Evolutionary conservation across 805 yeast genomes (phyloP).

Genomic region (Metschnikowia lochheadii): DNA sequence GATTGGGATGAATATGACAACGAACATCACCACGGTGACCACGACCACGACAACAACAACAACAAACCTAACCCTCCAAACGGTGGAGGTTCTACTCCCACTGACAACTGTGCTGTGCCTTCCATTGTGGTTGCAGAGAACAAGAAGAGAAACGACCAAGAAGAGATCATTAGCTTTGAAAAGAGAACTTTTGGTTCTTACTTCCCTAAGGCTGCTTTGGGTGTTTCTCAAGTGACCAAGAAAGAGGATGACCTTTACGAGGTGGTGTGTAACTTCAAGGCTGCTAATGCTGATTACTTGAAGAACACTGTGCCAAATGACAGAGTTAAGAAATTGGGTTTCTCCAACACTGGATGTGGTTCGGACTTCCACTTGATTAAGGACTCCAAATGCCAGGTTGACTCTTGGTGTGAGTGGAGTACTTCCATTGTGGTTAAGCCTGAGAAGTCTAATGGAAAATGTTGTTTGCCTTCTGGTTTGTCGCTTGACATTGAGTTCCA

Average conservation of each 20-base stretch:
- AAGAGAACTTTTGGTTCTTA: not conserved
- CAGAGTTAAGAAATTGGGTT: conserved; percentile 1
- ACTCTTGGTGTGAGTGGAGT: conserved; percentile 7
- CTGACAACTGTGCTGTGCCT: conserved; percentile 1
- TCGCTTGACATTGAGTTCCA: conserved; percentile 4
- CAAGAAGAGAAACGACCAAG: conserved; percentile 3
- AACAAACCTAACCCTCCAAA: not conserved
- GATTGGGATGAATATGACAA: not conserved
- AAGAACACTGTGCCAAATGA: not conserved
- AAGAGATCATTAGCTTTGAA: not conserved
- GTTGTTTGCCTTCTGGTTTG: conserved; percentile 8
- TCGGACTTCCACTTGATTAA: conserved; percentile 6
- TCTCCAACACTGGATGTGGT: conserved; percentile 7
- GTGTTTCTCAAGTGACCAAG: conserved; percentile 3
- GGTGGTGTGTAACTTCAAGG: conserved; percentile 8
- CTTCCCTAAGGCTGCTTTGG: conserved; percentile 8
- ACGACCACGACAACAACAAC: not conserved
- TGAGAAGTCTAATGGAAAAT: conserved; percentile 4
- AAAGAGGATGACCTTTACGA: conserved; percentile 4
- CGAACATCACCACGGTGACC: not conserved
- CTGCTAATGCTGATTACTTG: conserved; percentile 4
- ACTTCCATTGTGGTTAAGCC: conserved; percentile 8
- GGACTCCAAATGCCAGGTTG: not conserved
- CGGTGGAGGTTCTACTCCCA: not conserved
- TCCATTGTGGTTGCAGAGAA: not conserved